These are phyloP conservation scores for Arthrinium phaeospermum DNA, from an alignment of 2,329 filamentous ascomycete species.

Conservation along the genomic window DNA sequence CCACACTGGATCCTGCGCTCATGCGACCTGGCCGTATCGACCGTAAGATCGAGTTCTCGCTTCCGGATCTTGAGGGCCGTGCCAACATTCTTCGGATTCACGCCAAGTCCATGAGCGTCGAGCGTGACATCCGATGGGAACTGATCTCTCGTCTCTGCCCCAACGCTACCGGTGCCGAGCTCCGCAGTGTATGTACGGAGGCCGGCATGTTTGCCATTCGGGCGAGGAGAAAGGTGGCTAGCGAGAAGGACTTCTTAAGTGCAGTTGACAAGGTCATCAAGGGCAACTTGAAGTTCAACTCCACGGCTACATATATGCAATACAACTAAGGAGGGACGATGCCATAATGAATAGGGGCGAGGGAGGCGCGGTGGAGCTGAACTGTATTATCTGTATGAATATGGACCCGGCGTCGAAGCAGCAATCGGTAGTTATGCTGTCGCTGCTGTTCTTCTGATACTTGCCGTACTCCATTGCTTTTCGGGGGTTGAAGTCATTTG, in stretches of 20 bases:
- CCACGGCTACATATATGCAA: slow-evolving; percentile 96
- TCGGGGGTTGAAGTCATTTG: slow-evolving; percentile 12
- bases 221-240: slow-evolving; percentile 92
- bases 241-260: slow-evolving; percentile 97
- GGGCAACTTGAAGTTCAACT: slow-evolving; percentile 99
- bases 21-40: slow-evolving; percentile 98
- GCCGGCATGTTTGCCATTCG: slow-evolving; percentile 98
- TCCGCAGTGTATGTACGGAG: slow-evolving; percentile 96
- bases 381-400: slow-evolving; percentile 15
- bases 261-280: slow-evolving; percentile 99
- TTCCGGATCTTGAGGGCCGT: slow-evolving; percentile 94
- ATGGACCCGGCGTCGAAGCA: slow-evolving; percentile 1
- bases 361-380: background rate
- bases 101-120: slow-evolving; percentile 99
- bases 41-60: slow-evolving; percentile 97
- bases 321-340: slow-evolving; percentile 75
- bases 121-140: slow-evolving; percentile 98
- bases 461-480: slow-evolving; percentile 17
- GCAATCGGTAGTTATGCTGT: slow-evolving; percentile 2
- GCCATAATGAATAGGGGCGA: background rate
- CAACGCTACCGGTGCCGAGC: slow-evolving; percentile 94
- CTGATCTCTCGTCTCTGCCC: slow-evolving; percentile 96
- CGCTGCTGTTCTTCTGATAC: background rate
- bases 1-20: slow-evolving; percentile 92
- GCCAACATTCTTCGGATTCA: slow-evolving; percentile 98